Conservation (phyloP, 345 rosid species). For the Hypericum androsaemum region DNA sequence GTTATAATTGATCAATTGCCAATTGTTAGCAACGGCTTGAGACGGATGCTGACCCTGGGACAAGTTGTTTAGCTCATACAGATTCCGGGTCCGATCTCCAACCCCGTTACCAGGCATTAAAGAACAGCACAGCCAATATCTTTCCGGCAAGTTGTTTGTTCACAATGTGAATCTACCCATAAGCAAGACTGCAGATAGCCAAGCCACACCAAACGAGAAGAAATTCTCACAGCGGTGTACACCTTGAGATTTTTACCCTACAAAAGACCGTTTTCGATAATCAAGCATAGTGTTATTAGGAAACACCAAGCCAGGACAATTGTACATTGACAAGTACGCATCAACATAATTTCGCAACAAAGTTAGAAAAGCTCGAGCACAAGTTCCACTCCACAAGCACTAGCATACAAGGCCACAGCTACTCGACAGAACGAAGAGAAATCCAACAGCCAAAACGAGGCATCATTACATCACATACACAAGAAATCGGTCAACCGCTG, state of each 20-base stretch:
- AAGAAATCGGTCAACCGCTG: no score
- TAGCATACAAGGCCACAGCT: no score
- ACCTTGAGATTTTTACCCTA: no score
- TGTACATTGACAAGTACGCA: no score
- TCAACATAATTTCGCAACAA: no score
- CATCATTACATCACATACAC: no score
- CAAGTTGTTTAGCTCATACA: conserved; percentile 28
- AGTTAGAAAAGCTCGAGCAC: no score
- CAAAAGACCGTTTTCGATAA: conserved; percentile 11
- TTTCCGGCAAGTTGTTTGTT: conserved; percentile 22
- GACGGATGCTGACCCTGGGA: conserved; percentile 24
- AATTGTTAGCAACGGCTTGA: conserved; percentile 20
- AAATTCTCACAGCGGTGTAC: neutral
- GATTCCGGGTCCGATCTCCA: conserved; percentile 30
- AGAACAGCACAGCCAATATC: conserved; percentile 15
- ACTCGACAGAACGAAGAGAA: no score
- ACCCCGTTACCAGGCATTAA: conserved; percentile 44
- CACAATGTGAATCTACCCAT: conserved; percentile 22
- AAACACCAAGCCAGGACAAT: no score
- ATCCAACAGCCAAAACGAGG: no score
- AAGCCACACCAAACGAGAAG: conserved; percentile 3
- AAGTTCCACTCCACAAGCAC: no score
- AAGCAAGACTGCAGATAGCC: conserved; percentile 11
- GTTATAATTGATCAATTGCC: conserved; percentile 25
- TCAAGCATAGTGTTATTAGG: conserved; percentile 6